A percentile compares a stretch with the other conserved stretches of the same genome.
Evolutionary conservation across 805 yeast genomes (phyloP).

Genomic region (Lipomyces kockii): DNA sequence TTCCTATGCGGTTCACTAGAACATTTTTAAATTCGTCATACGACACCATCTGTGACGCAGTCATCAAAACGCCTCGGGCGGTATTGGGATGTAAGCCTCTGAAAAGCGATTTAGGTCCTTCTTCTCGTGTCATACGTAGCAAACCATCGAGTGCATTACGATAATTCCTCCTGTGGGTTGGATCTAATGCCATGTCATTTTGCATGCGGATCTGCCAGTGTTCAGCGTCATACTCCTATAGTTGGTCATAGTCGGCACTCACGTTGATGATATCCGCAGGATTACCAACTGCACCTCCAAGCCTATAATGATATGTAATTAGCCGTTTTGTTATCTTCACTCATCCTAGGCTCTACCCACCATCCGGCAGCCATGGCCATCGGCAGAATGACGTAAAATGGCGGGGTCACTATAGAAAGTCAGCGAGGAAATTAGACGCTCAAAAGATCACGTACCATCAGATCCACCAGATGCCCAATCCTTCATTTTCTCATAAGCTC

Average conservation of each 20-base stretch:
- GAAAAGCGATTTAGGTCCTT: conserved; percentile 62
- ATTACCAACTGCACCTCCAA: conserved; percentile 85
- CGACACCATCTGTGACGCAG: conserved; percentile 88
- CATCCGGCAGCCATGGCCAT: conserved; percentile 87
- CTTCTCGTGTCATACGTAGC: conserved; percentile 60
- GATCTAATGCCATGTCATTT: conserved; percentile 74
- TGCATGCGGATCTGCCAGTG: conserved; percentile 58
- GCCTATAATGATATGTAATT: conserved; percentile 18
- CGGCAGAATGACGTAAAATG: conserved; percentile 66
- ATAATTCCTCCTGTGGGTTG: conserved; percentile 70
- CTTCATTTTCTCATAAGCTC: conserved; percentile 79
- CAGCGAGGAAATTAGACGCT: conserved; percentile 36
- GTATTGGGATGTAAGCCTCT: conserved; percentile 80
- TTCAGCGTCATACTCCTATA: not conserved
- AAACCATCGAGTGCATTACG: conserved; percentile 80
- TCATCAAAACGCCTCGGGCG: conserved; percentile 82
- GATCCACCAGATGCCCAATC: conserved; percentile 46
- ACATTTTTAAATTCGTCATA: conserved; percentile 74
- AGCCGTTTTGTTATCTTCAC: not conserved
- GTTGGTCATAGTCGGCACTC: conserved; percentile 46
- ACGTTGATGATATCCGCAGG: conserved; percentile 88
- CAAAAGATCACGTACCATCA: conserved; percentile 10
- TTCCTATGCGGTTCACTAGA: conserved; percentile 54
- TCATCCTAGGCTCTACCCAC: conserved; percentile 17
- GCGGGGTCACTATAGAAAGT: conserved; percentile 53